Percentiles rank a stretch among this genome's conserved stretches.
phyloP scores from a whole-genome alignment of 1,139 yeast species.

The Diutina sp. region DNA sequence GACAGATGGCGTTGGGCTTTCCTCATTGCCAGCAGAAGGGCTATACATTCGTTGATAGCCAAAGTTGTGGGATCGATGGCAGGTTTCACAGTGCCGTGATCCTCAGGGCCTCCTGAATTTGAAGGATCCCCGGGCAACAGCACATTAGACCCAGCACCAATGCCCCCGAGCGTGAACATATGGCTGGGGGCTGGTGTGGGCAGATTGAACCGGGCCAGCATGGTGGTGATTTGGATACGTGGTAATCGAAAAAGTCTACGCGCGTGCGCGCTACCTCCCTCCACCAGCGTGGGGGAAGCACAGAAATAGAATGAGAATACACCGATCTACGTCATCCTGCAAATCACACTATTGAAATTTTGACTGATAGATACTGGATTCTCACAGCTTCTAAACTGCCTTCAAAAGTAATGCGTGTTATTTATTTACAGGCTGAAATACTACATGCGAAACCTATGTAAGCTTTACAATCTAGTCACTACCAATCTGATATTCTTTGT shows the following conservation, averaged over 20 bases:
- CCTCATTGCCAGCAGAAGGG: constrained; percentile 83
- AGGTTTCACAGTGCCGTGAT: not conserved
- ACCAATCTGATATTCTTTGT: not conserved
- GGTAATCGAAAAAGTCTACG: not conserved
- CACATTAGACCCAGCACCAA: not conserved
- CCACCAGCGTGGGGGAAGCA: not conserved
- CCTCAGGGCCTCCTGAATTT: not conserved
- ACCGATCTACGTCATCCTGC: too few relatives aligned
- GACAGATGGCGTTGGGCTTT: constrained; percentile 72
- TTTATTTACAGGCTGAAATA: not conserved
- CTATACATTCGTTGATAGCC: constrained; percentile 79
- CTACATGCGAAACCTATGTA: not conserved
- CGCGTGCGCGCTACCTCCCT: not conserved
- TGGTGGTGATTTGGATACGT: not conserved
- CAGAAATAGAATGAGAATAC: too few relatives aligned
- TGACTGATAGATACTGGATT: too few relatives aligned
- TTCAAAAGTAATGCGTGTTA: too few relatives aligned
- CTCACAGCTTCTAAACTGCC: too few relatives aligned
- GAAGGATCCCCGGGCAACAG: not conserved
- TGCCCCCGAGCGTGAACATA: constrained; percentile 1
- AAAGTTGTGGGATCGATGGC: constrained; percentile 71
- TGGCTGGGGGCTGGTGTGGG: constrained; percentile 1
- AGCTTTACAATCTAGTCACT: not conserved
- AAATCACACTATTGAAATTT: too few relatives aligned
- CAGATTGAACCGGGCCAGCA: not conserved